Evolutionary conservation across 257 asterid genomes (phyloP).

Genomic region (Orobanche coerulescens): DNA sequence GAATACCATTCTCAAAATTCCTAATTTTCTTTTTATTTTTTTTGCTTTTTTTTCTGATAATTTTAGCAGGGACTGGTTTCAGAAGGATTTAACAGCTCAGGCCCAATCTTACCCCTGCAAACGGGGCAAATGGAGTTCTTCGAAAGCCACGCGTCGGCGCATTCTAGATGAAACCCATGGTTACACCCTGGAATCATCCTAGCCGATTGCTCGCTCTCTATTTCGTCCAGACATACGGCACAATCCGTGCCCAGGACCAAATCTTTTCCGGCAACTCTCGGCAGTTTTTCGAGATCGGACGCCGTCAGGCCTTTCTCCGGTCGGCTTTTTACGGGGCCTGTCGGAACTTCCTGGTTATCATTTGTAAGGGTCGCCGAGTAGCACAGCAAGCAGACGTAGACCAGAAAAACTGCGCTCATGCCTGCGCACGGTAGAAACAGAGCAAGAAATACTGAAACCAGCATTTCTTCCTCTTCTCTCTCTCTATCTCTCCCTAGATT

Average conservation of each 20-base stretch:
- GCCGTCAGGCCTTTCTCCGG: constrained; percentile 46
- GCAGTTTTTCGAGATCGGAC: constrained; percentile 63
- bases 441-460: constrained; percentile 65
- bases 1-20: neutral
- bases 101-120: constrained; percentile 55
- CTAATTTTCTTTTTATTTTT: too few relatives aligned
- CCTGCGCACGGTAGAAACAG: constrained; percentile 83
- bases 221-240: constrained; percentile 77
- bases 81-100: constrained; percentile 42
- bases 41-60: too few relatives aligned
- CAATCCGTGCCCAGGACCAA: constrained; percentile 60
- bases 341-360: constrained; percentile 6
- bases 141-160: constrained; percentile 81
- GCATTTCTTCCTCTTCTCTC: constrained; percentile 30
- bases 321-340: constrained; percentile 28
- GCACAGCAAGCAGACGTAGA: constrained; percentile 68
- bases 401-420: constrained; percentile 74
- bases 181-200: constrained; percentile 73
- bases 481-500: neutral
- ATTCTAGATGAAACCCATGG: constrained; percentile 72
- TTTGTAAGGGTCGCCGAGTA: constrained; percentile 37
- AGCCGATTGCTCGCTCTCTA: constrained; percentile 51
- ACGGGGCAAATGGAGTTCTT: constrained; percentile 59
- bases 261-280: constrained; percentile 55
- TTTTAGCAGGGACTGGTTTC: constrained; percentile 42